phyloP scores from a whole-genome alignment of 129 eudicot species.

The Artemisia tridentata region DNA sequence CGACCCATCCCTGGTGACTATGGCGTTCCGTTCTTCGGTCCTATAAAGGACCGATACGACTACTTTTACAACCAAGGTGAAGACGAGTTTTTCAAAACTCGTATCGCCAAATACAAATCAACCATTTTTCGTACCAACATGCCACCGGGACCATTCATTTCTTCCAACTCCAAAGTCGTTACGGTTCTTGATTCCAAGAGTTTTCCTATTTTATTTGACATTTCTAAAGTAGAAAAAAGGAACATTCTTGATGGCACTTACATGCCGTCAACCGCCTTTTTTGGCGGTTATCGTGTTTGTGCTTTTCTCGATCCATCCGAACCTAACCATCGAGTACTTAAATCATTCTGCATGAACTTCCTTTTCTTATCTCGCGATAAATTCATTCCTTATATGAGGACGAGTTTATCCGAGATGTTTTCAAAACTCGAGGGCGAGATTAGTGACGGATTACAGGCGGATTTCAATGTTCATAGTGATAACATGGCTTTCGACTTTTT shows the following conservation, averaged over 20 bases:
- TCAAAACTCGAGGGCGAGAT: slow-evolving; percentile 43
- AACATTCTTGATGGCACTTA: slow-evolving; percentile 61
- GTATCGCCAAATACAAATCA: slow-evolving; percentile 53
- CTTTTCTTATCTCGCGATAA: slow-evolving; percentile 33
- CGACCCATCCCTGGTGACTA: slow-evolving; percentile 59
- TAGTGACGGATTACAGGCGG: slow-evolving; percentile 20
- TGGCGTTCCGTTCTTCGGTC: slow-evolving; percentile 57
- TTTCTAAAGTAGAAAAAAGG: slow-evolving; percentile 53
- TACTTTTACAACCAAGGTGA: slow-evolving; percentile 62
- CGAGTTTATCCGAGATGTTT: slow-evolving; percentile 30
- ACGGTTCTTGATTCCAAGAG: slow-evolving; percentile 52
- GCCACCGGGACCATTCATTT: slow-evolving; percentile 42
- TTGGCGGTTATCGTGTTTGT: slow-evolving; percentile 57
- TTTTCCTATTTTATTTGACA: slow-evolving; percentile 59
- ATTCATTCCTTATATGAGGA: slow-evolving; percentile 44
- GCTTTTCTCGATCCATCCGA: slow-evolving; percentile 64
- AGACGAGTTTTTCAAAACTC: slow-evolving; percentile 49
- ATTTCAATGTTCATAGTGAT: slow-evolving; percentile 41
- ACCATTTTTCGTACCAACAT: slow-evolving; percentile 48
- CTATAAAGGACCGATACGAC: slow-evolving; percentile 52
- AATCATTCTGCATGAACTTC: slow-evolving; percentile 34
- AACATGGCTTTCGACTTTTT: slow-evolving; percentile 54
- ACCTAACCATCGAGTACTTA: slow-evolving; percentile 38
- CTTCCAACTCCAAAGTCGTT: slow-evolving; percentile 40
- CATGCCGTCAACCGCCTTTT: slow-evolving; percentile 54